A percentile compares a stretch with the other conserved stretches of the same genome.
phyloP scores from a whole-genome alignment of 305 asterid species.

The Ilex paraguariensis region DNA sequence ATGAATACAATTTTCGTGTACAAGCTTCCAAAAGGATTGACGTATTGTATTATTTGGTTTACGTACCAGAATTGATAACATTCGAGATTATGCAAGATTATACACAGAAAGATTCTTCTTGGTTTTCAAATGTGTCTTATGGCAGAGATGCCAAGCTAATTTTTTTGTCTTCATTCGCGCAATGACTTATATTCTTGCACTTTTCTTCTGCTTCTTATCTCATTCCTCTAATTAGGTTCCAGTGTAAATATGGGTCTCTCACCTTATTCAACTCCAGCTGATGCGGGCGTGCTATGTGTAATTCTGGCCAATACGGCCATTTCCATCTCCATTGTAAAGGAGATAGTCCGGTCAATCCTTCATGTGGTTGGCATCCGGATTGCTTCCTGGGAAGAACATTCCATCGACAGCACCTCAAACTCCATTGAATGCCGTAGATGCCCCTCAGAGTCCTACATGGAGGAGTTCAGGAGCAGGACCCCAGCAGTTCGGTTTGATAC shows the following conservation, averaged over 20 bases:
- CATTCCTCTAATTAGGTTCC: too few species aligned
- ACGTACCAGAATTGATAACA: too few species aligned
- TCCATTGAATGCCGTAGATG: not conserved
- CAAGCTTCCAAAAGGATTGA: too few species aligned
- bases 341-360: conserved; percentile 8
- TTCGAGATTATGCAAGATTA: too few species aligned
- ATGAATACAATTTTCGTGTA: too few species aligned
- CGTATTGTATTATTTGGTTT: too few species aligned
- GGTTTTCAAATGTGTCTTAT: too few species aligned
- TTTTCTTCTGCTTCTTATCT: not conserved
- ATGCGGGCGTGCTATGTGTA: conserved; percentile 6
- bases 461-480: not conserved
- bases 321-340: conserved; percentile 1
- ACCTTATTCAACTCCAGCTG: conserved; percentile 11
- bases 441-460: not conserved
- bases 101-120: too few species aligned
- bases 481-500: not conserved
- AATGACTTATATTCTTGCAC: too few species aligned
- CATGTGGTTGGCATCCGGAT: conserved; percentile 5
- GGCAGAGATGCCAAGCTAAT: too few species aligned
- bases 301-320: conserved; percentile 2
- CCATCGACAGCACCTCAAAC: not conserved
- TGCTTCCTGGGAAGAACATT: conserved; percentile 1
- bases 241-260: conserved; percentile 6
- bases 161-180: too few species aligned